Evolutionary conservation across 75 land plant species (phyloP), one percentile per base, ranked within the genome.

Genomic region (Adiantum capillusveneris): DNA sequence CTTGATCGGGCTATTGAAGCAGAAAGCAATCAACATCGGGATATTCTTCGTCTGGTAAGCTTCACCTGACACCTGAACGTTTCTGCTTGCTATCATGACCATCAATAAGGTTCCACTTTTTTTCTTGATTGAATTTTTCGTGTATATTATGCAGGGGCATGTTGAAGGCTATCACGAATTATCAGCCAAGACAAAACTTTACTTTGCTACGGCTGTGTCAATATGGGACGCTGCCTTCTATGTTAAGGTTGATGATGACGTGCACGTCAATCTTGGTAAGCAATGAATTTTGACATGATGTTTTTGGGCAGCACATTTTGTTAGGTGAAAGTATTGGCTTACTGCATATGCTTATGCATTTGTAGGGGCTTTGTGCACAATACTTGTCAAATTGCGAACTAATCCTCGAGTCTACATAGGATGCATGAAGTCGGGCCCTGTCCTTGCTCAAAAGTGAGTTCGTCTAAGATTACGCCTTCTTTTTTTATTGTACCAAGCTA

Each of bases 1-100:
- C 72, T 93, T 25, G 98, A 93, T 68, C 83, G 79, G 29, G 86
- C 98, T 24, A 83, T 93, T 70, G 90, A 93, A 64, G 81, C 95
- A 37, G 98, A 93, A 58, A 87, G 84, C 29, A 62, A 74, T 41
- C 88, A 77, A 69, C 98, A 93, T 69, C 67, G 71, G 5, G 98
- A 93, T 62, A 78, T 93, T 45, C 45, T 93, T 65, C 77, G 95
- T 43, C 80, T 93, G 82, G 93, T 87, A 78, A 24, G 12, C 55
- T 26, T 53, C 6, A 53, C 13, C 55, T 46, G 29, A 21, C 50
- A 14, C 50, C 43, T 14, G 12, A 14, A 41, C 43, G 14, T 14
- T 9, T 46, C 50, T 21, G 14, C 18, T 6, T 6, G 6, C 14
- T 14, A 6, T 46, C 14, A 14, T 6, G 13, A 46, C 14, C 5